These are phyloP conservation scores for Penicillium bovifimosum DNA, from an alignment of 495 filamentous ascomycete species.

Conservation along the genomic window DNA sequence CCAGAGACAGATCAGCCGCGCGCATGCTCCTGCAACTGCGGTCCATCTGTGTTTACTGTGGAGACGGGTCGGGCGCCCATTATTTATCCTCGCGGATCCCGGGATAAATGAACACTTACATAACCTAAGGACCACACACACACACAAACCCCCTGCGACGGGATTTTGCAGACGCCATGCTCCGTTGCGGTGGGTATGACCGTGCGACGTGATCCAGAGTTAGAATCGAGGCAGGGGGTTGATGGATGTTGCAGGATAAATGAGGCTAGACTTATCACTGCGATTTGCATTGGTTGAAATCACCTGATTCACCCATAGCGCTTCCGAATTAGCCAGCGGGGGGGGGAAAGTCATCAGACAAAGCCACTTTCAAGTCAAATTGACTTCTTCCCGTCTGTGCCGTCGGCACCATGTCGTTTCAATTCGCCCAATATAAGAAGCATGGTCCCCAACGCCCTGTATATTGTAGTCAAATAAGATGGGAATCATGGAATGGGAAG, in stretches of 20 bases:
- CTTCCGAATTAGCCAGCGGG: background rate
- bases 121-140: background rate
- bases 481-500: background rate
- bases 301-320: background rate
- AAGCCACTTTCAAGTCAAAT: background rate
- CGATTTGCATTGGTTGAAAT: background rate
- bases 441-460: background rate
- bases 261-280: background rate
- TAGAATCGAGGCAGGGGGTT: background rate
- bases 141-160: slow-evolving; percentile 1
- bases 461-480: background rate
- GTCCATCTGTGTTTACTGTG: slow-evolving; percentile 15
- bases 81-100: background rate
- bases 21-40: slow-evolving; percentile 15
- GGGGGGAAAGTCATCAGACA: background rate
- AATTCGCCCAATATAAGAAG: background rate
- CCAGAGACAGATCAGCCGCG: slow-evolving; percentile 22
- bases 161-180: slow-evolving; percentile 8
- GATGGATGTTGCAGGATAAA: background rate
- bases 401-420: background rate
- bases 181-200: slow-evolving; percentile 6
- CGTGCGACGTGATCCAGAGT: slow-evolving; percentile 7
- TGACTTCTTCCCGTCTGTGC: background rate
- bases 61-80: slow-evolving; percentile 7
- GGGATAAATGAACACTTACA: background rate